Base-by-base conservation (phyloP, 2,329 filamentous ascomycete genomes). In the Drechslerella dactyloides region DNA sequence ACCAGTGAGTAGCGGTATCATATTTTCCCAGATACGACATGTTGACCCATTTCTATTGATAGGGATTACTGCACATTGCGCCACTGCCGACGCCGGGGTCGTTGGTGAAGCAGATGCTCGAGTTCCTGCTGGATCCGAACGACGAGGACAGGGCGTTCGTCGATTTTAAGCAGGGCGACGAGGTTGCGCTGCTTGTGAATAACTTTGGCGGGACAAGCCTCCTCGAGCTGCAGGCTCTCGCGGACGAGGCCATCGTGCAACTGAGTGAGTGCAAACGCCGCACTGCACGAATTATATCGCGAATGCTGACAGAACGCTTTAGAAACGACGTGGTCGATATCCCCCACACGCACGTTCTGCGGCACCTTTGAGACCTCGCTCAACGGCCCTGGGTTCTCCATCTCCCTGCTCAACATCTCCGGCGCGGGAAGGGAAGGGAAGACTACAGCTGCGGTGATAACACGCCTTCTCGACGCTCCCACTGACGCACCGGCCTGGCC, bases 161-260 rank as follows among this genome's bases (percentile, higher is more conserved):
- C 33, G 81, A 84, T 1, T 82, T 91, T 73, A 84, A 83, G 76
- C 84, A 83, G 15, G 83, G 84, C 52, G 87, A 91, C 75, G 78
- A 84, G 42, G 84, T 89, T 0, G 87, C 90, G 7, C 80, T 92
- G 52, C 79, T 92, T 72, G 82, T 92, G 74, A 92, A 92, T 79
- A 92, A 92, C 78, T 83, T 92, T 1, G 90, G 89, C 51, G 88
- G 89, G 15, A 86, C 91, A 40, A 90, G 87, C 76, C 84, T 85
- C 24, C 82, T 93, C 33, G 90, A 92, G 78, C 79, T 92, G 76
- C 87, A 87, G 53, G 89, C 87, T 23, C 89, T 92, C 76, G 87
- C 87, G 0, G 82, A 85, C 24, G 89, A 91, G 79, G 87, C 90
- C 1, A 83, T 86, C 2, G 80, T 81, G 53, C 89, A 91, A 80